Percentiles rank a stretch among this genome's conserved stretches.
phyloP scores from a whole-genome alignment of 2,329 filamentous ascomycete genomes.

The Clonostachys sp. region DNA sequence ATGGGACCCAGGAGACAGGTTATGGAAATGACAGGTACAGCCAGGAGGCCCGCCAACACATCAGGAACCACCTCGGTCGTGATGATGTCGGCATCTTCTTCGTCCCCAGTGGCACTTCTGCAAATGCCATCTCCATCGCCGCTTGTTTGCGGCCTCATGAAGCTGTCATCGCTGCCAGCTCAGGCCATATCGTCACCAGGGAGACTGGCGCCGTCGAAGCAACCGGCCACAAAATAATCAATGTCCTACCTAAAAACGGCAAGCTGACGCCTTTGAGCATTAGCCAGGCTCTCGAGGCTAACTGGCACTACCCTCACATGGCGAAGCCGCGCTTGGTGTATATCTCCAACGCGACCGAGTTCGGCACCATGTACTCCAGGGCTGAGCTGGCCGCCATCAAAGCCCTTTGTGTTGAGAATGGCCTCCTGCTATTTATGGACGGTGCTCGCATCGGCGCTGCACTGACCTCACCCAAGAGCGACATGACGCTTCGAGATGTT shows the following conservation, averaged over 20 bases:
- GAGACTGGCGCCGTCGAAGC: constrained; percentile 47
- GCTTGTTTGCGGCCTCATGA: constrained; percentile 44
- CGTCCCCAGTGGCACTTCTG: constrained; percentile 45
- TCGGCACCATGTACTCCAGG: constrained; percentile 41
- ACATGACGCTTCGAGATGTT: constrained; percentile 33
- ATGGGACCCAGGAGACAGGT: constrained; percentile 36
- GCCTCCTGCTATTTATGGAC: constrained; percentile 39
- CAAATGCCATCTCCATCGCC: constrained; percentile 46
- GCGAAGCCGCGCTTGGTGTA: constrained; percentile 45
- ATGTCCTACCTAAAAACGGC: constrained; percentile 35
- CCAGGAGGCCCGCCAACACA: constrained; percentile 31
- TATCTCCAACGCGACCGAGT: constrained; percentile 45
- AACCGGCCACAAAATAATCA: constrained; percentile 46
- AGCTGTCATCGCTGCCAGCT: constrained; percentile 42
- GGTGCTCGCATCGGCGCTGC: constrained; percentile 40
- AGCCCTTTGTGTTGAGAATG: constrained; percentile 30
- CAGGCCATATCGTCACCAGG: constrained; percentile 42
- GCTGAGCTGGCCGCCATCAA: constrained; percentile 35
- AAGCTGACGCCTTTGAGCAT: constrained; percentile 39
- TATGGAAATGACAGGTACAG: constrained; percentile 42
- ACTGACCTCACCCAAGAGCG: constrained; percentile 32
- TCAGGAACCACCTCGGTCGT: constrained; percentile 27
- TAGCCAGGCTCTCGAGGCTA: constrained; percentile 34
- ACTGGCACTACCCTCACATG: constrained; percentile 47
- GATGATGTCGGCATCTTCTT: constrained; percentile 42